Percentiles rank a stretch among this genome's conserved stretches.
phyloP scores from a whole-genome alignment of 345 rosid genomes.

The Aquilaria sinensis region DNA sequence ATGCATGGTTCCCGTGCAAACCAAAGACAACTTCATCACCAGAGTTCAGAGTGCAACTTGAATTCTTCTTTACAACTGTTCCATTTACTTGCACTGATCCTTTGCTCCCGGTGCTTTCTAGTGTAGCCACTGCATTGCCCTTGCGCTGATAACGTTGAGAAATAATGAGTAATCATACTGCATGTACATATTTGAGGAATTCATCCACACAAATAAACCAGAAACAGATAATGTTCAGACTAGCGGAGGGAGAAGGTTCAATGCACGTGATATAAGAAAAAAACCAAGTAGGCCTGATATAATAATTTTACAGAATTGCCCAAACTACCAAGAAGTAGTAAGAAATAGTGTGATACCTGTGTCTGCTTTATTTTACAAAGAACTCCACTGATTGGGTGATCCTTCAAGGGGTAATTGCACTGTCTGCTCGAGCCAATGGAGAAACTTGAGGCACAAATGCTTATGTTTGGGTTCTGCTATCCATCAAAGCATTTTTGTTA shows the following conservation, averaged over 20 bases:
- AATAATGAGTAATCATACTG: conserved; percentile 64
- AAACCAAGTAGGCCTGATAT: too few species aligned
- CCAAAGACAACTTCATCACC: conserved; percentile 86
- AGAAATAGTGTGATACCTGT: conserved; percentile 36
- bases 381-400: conserved; percentile 31
- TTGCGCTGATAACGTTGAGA: conserved; percentile 81
- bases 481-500: conserved; percentile 3
- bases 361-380: conserved; percentile 61
- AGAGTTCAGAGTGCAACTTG: conserved; percentile 39
- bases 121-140: conserved; percentile 47
- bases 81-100: conserved; percentile 71
- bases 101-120: conserved; percentile 66
- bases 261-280: too few species aligned
- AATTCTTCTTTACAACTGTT: conserved; percentile 37
- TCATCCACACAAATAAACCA: conserved; percentile 40
- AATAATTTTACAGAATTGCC: too few species aligned
- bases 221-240: conserved; percentile 11
- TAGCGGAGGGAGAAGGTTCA: not conserved
- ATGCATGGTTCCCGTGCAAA: conserved; percentile 51
- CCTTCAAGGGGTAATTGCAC: conserved; percentile 49
- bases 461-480: conserved; percentile 57
- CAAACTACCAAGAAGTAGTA: too few species aligned
- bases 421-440: conserved; percentile 53
- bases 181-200: conserved; percentile 49
- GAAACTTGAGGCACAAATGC: conserved; percentile 32